phyloP scores from a whole-genome alignment of 345 rosid species.

The Stellera chamaejasme region DNA sequence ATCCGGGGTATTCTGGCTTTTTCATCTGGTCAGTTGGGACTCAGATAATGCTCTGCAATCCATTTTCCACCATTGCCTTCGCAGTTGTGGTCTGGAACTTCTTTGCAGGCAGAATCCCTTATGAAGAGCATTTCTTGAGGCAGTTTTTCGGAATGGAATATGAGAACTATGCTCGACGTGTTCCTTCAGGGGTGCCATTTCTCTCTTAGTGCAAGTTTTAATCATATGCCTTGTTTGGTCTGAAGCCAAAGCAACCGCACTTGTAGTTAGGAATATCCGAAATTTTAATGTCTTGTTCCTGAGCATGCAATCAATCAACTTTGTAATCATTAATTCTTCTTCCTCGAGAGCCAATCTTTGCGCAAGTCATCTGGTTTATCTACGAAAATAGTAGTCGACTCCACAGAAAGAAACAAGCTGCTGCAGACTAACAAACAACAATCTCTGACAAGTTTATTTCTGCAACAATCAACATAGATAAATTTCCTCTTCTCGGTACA shows the following conservation, averaged over 20 bases:
- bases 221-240: too few relatives aligned
- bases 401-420: too few relatives aligned
- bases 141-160: slow-evolving; percentile 54
- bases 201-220: slow-evolving; percentile 29
- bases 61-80: slow-evolving; percentile 46
- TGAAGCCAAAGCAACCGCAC: too few relatives aligned
- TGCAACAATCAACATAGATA: neutral
- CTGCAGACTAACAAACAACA: too few relatives aligned
- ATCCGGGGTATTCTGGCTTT: slow-evolving; percentile 70
- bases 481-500: slow-evolving; percentile 1
- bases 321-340: too few relatives aligned
- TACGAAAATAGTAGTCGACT: too few relatives aligned
- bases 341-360: too few relatives aligned
- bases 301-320: too few relatives aligned
- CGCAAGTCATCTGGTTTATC: too few relatives aligned
- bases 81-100: slow-evolving; percentile 56
- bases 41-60: slow-evolving; percentile 75
- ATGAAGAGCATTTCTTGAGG: slow-evolving; percentile 58
- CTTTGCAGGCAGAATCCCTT: slow-evolving; percentile 50
- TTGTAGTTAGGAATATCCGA: too few relatives aligned
- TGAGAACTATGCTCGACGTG: slow-evolving; percentile 38
- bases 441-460: too few relatives aligned
- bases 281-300: too few relatives aligned
- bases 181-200: slow-evolving; percentile 66
- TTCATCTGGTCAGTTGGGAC: slow-evolving; percentile 64